Base-by-base conservation (phyloP, 1,284 basidiomycete genomes). In the Boletus semigastroideus region DNA sequence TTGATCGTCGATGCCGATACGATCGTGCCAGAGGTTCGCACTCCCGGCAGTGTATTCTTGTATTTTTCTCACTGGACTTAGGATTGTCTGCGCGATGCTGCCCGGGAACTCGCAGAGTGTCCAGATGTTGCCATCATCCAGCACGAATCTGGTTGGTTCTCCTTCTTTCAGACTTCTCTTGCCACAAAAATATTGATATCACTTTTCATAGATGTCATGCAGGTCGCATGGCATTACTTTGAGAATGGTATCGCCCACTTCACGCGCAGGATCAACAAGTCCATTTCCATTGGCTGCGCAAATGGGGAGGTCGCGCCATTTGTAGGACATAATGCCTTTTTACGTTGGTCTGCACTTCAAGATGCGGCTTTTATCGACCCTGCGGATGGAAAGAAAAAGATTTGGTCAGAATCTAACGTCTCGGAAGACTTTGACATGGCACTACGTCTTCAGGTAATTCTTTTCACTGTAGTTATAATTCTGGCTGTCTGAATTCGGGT, bases 341-440 rank as follows among this genome's bases (percentile, higher is more conserved):
- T 93, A 25, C 80, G 90, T n/a, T 94, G 92, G 91, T 80, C 80
- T 6, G 91, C 91, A 1, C 71, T 93, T 8, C 91, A 94, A 65
- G 90, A 92, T 46, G 87, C 84, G 1, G 77, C 85, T 2, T 88
- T 87, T 59, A 64, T 86, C 39, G 90, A 92, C 58, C 69, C 55
- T 2, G 42, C 72, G 4, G 82, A 76, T 61, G 80, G 78, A 3
- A 63, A 78, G 46, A 79, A 75, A 65, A 91, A 90, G 74, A 82
- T 90, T 48, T 94, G 92, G 92, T 88, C 84, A 0, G 90, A 93
- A 70, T 71, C 78, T n/a, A 90, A 92, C 62, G 92, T 94, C 0
- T 90, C 86, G 1, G 91, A 94, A 61, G 91, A 93, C 68, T 92
- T 93, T 62, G 90, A 92, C 59, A 88, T 92, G 83, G 88, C 90